Base-by-base conservation (phyloP, 257 asterid genomes). In the Solanum tarapatanum region DNA sequence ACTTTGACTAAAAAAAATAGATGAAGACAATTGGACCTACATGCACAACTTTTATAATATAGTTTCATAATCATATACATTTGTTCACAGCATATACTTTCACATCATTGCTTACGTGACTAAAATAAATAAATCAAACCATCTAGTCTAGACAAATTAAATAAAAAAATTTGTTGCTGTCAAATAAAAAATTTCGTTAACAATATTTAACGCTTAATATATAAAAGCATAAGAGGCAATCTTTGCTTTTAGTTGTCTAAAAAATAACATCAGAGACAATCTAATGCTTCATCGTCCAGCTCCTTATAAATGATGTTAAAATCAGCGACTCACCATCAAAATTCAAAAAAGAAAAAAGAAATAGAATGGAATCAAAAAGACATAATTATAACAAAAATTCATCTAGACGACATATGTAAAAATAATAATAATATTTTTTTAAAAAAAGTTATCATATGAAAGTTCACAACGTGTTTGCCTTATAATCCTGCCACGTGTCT, bases 41-140 rank as follows among this genome's bases (percentile, higher is more conserved):
- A 10, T 19, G 3, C 5, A 79, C 14, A 79, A 43, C 21, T 12
- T 79, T 79, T 79, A 43, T 79, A 72, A 19, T 72, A 12, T 35
- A 17, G 9, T 79, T 12, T 41, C 14, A 79, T 28, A 28, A 28
- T 28, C 35, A 33, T 16, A 79, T 79, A 43, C 8, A 16, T 69
- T 70, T 30, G 26, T 72, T 32, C 43, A 32, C 3, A 32, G 17
- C 16, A 73, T 73, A 73, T 73, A 5, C 68, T 28, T 80, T 45
- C 68, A 80, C 85, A 80, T 80, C 85, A 80, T 45, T 80, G 68
- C 68, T 45, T 80, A 80, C 41, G 85, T 80, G 17, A 73, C 4
- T 17, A 32, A 72, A 72, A 70, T 7, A 35, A 74, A 39, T 26
- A 41, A 77, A 41, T 24, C 2, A 41, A 24, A 39, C 8, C 14